phyloP scores from a whole-genome alignment of 768 basidiomycete species.

The Mycena rosella region DNA sequence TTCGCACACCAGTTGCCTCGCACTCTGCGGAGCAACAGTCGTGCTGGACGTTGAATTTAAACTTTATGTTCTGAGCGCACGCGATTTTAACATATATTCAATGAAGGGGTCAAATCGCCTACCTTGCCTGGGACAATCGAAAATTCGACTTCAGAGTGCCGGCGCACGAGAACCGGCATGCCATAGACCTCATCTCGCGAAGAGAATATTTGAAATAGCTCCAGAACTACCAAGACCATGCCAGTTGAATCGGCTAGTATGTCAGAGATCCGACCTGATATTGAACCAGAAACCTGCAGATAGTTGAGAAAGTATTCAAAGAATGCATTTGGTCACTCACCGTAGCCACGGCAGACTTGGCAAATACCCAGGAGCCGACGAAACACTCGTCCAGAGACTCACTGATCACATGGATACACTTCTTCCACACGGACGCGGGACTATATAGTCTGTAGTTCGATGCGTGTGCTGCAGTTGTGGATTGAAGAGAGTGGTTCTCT shows the following conservation, averaged over 20 bases:
- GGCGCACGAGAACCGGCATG: too few species aligned
- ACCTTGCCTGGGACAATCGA: constrained; percentile 6
- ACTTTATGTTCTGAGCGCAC: neutral
- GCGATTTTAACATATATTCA: constrained; percentile 42
- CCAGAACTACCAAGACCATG: neutral
- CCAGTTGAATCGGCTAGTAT: neutral
- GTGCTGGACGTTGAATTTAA: constrained; percentile 9
- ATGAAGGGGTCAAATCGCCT: neutral
- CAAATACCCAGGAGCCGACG: constrained; percentile 3
- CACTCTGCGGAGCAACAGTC: constrained; percentile 29
- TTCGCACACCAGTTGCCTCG: constrained; percentile 48
- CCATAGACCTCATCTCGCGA: neutral
- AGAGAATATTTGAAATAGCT: neutral
- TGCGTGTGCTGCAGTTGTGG: neutral
- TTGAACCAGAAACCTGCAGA: neutral
- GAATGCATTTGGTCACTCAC: neutral
- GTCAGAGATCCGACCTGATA: neutral
- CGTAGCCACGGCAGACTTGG: neutral
- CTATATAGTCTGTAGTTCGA: neutral
- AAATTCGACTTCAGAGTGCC: neutral
- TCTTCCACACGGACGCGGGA: neutral
- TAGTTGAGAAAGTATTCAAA: neutral
- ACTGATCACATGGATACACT: neutral
- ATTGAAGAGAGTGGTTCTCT: neutral
- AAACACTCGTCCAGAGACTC: constrained; percentile 7